A percentile compares a stretch with the other conserved stretches of the same genome.
These are phyloP conservation scores for Coniochaeta prunicola DNA, from an alignment of 2,329 filamentous ascomycete species.

Conservation along the genomic window DNA sequence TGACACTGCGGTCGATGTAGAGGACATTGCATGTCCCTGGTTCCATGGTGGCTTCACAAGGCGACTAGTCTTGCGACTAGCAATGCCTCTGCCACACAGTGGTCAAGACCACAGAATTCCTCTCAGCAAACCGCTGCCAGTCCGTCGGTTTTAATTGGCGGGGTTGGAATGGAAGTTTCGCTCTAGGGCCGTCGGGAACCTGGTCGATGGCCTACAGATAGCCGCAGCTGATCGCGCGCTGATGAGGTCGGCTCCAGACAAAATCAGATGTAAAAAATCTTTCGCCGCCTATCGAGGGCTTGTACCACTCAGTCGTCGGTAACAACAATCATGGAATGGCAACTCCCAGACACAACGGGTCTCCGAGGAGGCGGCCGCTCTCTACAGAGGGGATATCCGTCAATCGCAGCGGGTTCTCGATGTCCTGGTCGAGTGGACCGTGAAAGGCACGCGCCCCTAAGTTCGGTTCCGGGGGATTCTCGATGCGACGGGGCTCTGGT, in stretches of 20 bases:
- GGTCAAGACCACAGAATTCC: neutral
- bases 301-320: neutral
- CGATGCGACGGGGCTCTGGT: neutral
- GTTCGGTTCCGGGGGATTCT: neutral
- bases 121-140: neutral
- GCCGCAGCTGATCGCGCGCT: neutral
- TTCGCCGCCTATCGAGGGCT: neutral
- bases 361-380: neutral
- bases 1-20: slow-evolving; percentile 50
- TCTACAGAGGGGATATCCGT: neutral
- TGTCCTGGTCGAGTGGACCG: neutral
- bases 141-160: neutral
- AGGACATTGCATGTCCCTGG: slow-evolving; percentile 50
- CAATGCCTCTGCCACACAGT: slow-evolving; percentile 42
- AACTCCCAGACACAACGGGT: neutral
- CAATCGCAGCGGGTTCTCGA: neutral
- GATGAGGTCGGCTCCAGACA: neutral
- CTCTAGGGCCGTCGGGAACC: neutral
- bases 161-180: neutral
- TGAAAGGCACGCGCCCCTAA: neutral
- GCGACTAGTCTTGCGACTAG: slow-evolving; percentile 55
- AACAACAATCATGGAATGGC: neutral
- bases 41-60: slow-evolving; percentile 49
- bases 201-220: neutral
- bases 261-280: neutral